These are phyloP conservation scores for Yamadazyma spencermartinsiae DNA, from an alignment of 1,139 yeast genomes.

Conservation along the genomic window DNA sequence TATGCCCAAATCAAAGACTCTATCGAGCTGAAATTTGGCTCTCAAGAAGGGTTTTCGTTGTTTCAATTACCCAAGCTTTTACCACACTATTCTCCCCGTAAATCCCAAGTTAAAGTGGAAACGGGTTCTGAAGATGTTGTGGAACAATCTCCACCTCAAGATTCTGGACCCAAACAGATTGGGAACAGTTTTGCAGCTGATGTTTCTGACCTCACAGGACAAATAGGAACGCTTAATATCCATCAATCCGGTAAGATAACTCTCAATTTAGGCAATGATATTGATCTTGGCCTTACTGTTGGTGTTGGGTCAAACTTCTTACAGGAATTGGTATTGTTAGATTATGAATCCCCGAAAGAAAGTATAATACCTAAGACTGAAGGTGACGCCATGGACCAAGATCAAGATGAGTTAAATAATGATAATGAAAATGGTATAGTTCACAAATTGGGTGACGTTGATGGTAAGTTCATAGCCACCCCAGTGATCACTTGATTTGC, in stretches of 20 bases:
- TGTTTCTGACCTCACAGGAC: slow-evolving; percentile 41
- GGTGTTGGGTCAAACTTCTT: slow-evolving; percentile 76
- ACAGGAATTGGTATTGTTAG: slow-evolving; percentile 72
- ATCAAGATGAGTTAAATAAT: slow-evolving; percentile 21
- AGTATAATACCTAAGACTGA: slow-evolving; percentile 7
- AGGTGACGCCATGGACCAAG: slow-evolving; percentile 13
- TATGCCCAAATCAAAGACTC: slow-evolving; percentile 30
- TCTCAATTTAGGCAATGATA: slow-evolving; percentile 66
- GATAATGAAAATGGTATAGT: slow-evolving; percentile 43
- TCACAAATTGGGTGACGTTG: slow-evolving; percentile 61
- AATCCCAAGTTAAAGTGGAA: slow-evolving; percentile 11
- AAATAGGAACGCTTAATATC: slow-evolving; percentile 68
- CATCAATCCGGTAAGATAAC: slow-evolving; percentile 82
- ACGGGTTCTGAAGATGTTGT: slow-evolving; percentile 18
- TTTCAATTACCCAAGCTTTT: slow-evolving; percentile 72
- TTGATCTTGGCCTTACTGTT: slow-evolving; percentile 64
- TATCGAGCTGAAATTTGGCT: slow-evolving; percentile 25
- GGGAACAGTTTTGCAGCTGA: slow-evolving; percentile 15
- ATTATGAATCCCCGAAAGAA: slow-evolving; percentile 18
- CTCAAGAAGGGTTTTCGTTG: slow-evolving; percentile 41
- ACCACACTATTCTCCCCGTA: slow-evolving; percentile 47
- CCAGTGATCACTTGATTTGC: slow-evolving; percentile 30
- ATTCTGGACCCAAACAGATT: slow-evolving; percentile 2
- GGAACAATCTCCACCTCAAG: slow-evolving; percentile 11
- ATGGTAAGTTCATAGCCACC: slow-evolving; percentile 56